These are phyloP conservation scores for Aspergillus jensenii DNA, from an alignment of 2,329 filamentous ascomycete genomes.

Conservation along the genomic window DNA sequence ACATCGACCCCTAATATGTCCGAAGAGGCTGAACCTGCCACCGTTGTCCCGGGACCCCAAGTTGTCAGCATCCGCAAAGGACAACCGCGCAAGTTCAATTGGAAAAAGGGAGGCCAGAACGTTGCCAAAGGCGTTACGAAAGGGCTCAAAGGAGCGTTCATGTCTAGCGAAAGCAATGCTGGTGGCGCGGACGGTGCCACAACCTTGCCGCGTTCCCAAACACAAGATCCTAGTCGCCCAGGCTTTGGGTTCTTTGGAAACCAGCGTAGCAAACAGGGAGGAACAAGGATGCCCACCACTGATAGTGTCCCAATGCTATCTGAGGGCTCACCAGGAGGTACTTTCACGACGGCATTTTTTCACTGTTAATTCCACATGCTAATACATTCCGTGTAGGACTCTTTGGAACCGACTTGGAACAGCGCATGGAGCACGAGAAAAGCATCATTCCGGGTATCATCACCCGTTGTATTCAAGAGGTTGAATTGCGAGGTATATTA, in stretches of 20 bases:
- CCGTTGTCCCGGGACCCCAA: conserved; percentile 72
- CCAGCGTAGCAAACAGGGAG: conserved; percentile 43
- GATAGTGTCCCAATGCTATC: conserved; percentile 44
- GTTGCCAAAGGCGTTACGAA: conserved; percentile 93
- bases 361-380: not conserved
- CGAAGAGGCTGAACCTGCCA: conserved; percentile 64
- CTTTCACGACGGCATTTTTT: conserved; percentile 13
- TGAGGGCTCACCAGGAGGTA: conserved; percentile 41
- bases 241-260: conserved; percentile 71
- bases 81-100: conserved; percentile 95
- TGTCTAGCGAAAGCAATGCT: conserved; percentile 60
- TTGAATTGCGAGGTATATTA: conserved; percentile 74
- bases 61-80: conserved; percentile 94
- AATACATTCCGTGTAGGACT: conserved; percentile 50
- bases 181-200: conserved; percentile 30
- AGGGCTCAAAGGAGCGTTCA: conserved; percentile 88
- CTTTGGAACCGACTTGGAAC: conserved; percentile 85
- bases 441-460: conserved; percentile 88
- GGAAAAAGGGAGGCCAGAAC: conserved; percentile 94
- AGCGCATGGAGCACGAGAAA: conserved; percentile 84
- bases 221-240: conserved; percentile 51
- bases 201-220: conserved; percentile 38
- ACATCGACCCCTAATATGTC: conserved; percentile 55
- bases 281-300: conserved; percentile 42
- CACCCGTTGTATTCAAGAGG: conserved; percentile 91